Percentiles rank a stretch among this genome's conserved stretches.
These are phyloP conservation scores for Coemansia sp. DNA, from an alignment of 192 early-diverging fungal genomes.

Conservation along the genomic window DNA sequence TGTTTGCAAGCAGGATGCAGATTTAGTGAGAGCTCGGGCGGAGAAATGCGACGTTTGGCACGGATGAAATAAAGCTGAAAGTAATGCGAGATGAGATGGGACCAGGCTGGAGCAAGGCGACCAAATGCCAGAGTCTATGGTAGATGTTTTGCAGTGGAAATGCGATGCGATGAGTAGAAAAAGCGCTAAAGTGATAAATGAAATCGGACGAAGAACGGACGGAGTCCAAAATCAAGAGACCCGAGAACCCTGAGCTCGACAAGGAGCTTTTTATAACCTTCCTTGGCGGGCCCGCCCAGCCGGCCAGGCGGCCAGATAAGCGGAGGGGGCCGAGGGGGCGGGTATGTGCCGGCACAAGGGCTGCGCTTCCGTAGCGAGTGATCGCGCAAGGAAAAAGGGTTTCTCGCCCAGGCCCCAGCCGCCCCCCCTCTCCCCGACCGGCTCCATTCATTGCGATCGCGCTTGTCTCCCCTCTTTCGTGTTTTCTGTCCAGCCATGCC, in stretches of 20 bases:
- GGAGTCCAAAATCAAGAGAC: constrained; percentile 15
- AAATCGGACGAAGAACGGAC: constrained; percentile 1
- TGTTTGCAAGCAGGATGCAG: background rate
- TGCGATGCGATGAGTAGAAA: constrained; percentile 20
- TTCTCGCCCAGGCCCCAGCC: constrained; percentile 12
- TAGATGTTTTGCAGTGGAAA: background rate
- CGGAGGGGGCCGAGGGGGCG: constrained; percentile 9
- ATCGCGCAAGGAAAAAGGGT: constrained; percentile 16
- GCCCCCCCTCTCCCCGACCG: constrained; percentile 8
- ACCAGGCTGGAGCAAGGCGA: background rate
- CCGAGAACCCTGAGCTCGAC: constrained; percentile 9
- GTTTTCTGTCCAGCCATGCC: constrained; percentile 3
- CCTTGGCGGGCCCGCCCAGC: constrained; percentile 4
- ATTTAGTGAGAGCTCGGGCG: background rate
- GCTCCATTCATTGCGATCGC: background rate
- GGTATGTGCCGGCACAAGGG: constrained; percentile 9
- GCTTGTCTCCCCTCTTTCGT: background rate
- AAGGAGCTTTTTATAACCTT: constrained; percentile 8
- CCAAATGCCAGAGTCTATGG: background rate
- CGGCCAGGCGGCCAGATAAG: constrained; percentile 7
- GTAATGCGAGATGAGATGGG: background rate
- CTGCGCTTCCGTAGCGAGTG: constrained; percentile 9
- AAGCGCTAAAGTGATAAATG: constrained; percentile 1
- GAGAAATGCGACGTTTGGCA: constrained; percentile 7
- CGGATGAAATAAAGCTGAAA: background rate